Evolutionary conservation across 352 stramenopile species (phyloP).

Genomic region (Phytophthora sp.): DNA sequence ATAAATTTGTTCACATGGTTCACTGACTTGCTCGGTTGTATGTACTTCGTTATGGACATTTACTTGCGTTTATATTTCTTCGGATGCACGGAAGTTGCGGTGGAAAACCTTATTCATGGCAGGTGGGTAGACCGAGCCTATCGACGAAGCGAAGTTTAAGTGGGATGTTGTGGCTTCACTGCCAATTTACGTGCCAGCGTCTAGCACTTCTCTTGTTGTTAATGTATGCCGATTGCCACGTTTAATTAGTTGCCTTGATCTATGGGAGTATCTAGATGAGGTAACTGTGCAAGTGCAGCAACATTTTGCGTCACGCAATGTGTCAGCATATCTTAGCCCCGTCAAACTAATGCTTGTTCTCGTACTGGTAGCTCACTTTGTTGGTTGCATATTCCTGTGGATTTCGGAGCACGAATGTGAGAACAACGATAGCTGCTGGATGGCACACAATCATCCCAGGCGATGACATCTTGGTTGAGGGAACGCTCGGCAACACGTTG

Average conservation of each 20-base stretch:
- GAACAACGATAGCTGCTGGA: conserved; percentile 48
- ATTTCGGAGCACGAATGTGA: conserved; percentile 59
- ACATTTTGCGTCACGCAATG: conserved; percentile 53
- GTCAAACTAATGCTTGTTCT: conserved; percentile 66
- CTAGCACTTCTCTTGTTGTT: conserved; percentile 3
- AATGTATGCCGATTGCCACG: conserved; percentile 55
- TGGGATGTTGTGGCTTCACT: conserved; percentile 53
- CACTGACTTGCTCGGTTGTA: conserved; percentile 37
- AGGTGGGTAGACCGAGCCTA: conserved; percentile 36
- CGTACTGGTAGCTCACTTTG: conserved; percentile 54
- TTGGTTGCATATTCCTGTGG: conserved; percentile 64
- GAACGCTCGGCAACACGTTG: conserved; percentile 30
- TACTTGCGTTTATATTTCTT: conserved; percentile 73
- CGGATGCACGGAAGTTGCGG: not conserved
- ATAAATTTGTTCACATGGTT: conserved; percentile 43
- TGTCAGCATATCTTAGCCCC: conserved; percentile 62
- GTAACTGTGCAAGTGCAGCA: conserved; percentile 66
- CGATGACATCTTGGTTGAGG: conserved; percentile 2
- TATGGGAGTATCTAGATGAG: conserved; percentile 58
- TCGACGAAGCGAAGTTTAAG: conserved; percentile 44
- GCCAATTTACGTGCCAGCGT: conserved; percentile 49
- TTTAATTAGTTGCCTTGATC: conserved; percentile 47
- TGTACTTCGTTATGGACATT: conserved; percentile 50
- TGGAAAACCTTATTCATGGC: conserved; percentile 42
- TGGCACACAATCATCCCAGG: conserved; percentile 50